Evolutionary conservation across 306 rosid genomes (phyloP).

Genomic region (Malus asiatica): DNA sequence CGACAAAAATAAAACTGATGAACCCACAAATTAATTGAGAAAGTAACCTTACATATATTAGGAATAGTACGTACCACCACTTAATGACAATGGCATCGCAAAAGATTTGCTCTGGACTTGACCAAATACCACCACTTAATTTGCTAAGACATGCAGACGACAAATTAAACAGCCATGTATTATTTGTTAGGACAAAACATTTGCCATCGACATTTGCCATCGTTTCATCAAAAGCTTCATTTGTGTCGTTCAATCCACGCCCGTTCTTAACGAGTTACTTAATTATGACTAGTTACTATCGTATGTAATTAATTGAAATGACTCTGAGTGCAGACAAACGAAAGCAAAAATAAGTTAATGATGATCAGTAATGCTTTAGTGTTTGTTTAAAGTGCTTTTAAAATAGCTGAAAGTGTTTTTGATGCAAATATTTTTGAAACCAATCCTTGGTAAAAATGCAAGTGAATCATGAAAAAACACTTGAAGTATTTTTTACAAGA

Average conservation of each 20-base stretch:
- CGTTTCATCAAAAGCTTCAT: background rate
- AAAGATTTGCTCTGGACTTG: background rate
- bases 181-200: background rate
- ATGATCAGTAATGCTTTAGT: no score
- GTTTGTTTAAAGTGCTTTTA: no score
- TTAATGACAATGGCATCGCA: background rate
- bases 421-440: no score
- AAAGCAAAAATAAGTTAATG: background rate
- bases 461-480: no score
- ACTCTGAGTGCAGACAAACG: background rate
- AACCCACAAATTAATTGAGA: background rate
- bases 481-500: no score
- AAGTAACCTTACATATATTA: background rate
- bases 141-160: background rate
- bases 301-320: background rate
- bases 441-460: no score
- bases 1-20: background rate
- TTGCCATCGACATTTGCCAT: background rate
- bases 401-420: no score
- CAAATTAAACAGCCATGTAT: background rate
- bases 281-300: conserved; percentile 10
- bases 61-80: no score
- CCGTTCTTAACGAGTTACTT: conserved; percentile 2
- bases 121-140: background rate
- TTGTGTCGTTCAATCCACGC: conserved; percentile 21